Evolutionary conservation across 129 eudicot genomes (phyloP).

Genomic region (Flaveria trinervia): DNA sequence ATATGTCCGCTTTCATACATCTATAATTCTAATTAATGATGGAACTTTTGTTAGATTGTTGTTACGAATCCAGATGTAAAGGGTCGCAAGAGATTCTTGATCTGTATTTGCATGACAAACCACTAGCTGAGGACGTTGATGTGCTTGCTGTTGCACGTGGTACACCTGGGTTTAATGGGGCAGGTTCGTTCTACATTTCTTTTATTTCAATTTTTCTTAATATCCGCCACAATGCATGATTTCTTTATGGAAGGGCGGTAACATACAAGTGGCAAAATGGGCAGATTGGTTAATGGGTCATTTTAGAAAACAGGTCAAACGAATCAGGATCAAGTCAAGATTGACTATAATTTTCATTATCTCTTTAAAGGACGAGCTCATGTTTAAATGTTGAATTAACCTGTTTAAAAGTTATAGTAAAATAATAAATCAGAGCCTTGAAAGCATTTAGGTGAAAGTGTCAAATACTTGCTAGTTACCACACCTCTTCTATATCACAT

Average conservation of each 20-base stretch:
- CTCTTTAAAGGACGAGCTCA: background rate
- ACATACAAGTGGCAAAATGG: background rate
- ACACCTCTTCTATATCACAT: background rate
- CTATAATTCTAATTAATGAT: background rate
- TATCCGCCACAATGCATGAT: too few relatives aligned
- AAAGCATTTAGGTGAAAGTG: background rate
- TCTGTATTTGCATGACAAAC: slow-evolving; percentile 76
- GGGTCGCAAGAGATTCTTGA: slow-evolving; percentile 82
- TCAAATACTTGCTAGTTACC: background rate
- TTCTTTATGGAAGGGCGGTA: too few relatives aligned
- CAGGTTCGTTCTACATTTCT: slow-evolving; percentile 47
- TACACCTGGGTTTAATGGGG: slow-evolving; percentile 92
- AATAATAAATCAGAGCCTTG: background rate
- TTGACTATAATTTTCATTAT: background rate
- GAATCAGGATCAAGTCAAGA: background rate
- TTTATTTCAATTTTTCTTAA: background rate
- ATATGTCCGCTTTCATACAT: background rate
- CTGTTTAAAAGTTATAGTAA: background rate
- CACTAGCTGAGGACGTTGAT: slow-evolving; percentile 72
- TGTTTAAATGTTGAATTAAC: background rate
- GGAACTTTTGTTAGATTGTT: slow-evolving; percentile 54
- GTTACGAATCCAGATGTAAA: slow-evolving; percentile 85
- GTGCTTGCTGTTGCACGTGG: slow-evolving; percentile 78
- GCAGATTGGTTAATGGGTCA: background rate
- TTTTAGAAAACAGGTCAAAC: background rate